These are phyloP conservation scores for Quillaja saponaria DNA, from an alignment of 306 rosid species.

Conservation along the genomic window DNA sequence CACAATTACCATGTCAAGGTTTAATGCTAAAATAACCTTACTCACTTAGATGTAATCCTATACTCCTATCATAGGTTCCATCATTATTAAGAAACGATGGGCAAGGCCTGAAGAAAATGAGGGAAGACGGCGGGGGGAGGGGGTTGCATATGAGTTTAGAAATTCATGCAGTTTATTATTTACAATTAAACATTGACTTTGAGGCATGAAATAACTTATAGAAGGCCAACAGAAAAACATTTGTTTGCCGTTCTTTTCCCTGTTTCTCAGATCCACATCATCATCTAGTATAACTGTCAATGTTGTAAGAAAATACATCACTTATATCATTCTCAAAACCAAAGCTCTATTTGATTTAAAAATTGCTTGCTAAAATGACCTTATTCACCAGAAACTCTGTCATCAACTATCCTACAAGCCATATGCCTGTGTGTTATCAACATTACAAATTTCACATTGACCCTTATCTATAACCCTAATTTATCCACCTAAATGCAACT, in stretches of 20 bases:
- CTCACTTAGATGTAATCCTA: no score
- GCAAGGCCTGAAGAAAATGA: background rate
- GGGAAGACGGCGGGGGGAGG: no score
- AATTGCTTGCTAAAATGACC: background rate
- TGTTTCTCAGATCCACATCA: no score
- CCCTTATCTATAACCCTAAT: background rate
- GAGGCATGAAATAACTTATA: conserved; percentile 8
- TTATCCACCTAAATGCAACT: background rate
- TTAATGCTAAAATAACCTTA: no score
- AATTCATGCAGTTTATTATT: background rate
- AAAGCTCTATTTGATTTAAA: background rate
- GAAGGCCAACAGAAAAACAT: background rate
- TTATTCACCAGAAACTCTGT: no score
- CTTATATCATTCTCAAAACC: background rate
- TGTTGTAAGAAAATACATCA: background rate
- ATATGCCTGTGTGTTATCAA: no score
- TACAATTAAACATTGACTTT: conserved; percentile 1
- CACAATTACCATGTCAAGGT: background rate
- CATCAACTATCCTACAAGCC: no score
- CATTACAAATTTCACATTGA: no score
- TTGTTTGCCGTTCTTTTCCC: no score
- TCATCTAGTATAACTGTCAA: no score
- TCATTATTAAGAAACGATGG: background rate
- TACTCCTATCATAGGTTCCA: conserved; percentile 2
- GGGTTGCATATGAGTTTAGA: no score